Conservation (phyloP, 2,329 filamentous ascomycete species). For the Sphaerostilbella broomeana region DNA sequence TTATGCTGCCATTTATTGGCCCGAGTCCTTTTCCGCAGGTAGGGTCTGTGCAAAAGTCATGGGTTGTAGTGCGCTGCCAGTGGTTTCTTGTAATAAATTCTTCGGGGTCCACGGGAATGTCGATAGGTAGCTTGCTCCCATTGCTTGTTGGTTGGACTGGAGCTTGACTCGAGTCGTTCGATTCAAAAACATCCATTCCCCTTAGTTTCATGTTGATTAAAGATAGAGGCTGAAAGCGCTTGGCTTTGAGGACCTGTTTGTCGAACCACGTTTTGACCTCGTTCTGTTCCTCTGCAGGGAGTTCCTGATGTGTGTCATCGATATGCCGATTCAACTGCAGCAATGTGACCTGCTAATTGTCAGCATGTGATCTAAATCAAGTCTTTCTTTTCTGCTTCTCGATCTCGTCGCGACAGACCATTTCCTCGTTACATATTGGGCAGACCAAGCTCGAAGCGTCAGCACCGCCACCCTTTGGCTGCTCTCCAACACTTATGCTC, state of each 20-base stretch:
- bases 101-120: conserved; percentile 64
- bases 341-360: conserved; percentile 63
- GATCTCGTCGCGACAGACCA: conserved; percentile 53
- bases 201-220: conserved; percentile 91
- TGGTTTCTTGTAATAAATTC: conserved; percentile 82
- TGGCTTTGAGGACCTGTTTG: conserved; percentile 87
- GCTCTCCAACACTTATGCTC: conserved; percentile 62
- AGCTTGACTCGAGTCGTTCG: conserved; percentile 60
- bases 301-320: conserved; percentile 83
- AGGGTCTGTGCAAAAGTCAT: conserved; percentile 82
- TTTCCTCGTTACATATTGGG: conserved; percentile 97
- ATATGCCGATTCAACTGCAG: conserved; percentile 82
- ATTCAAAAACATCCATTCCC: conserved; percentile 87
- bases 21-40: conserved; percentile 75
- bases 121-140: conserved; percentile 35
- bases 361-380: neutral
- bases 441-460: conserved; percentile 66
- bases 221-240: conserved; percentile 84
- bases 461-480: conserved; percentile 44
- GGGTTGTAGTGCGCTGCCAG: conserved; percentile 72
- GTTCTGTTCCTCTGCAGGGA: conserved; percentile 82
- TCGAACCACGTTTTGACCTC: conserved; percentile 98
- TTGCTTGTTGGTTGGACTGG: conserved; percentile 21
- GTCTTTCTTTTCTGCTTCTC: neutral
- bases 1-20: conserved; percentile 73